phyloP scores from a whole-genome alignment of 2,329 filamentous ascomycete genomes.

The Didymella exigua region DNA sequence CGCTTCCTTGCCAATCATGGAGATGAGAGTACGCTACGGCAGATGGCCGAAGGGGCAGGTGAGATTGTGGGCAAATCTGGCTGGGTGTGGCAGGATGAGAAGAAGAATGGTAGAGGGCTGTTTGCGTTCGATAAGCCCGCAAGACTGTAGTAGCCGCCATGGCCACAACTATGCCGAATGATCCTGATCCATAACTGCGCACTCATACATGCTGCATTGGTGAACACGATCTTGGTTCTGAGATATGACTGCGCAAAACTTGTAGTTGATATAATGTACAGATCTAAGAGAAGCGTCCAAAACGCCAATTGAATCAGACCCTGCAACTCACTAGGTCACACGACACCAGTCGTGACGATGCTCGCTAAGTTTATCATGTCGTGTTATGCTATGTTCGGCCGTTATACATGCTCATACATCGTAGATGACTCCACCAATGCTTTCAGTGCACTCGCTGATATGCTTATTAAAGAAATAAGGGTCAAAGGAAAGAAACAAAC shows the following conservation, averaged over 20 bases:
- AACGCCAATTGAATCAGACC: constrained; percentile 1
- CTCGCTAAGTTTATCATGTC: constrained; percentile 19
- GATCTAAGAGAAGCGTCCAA: background rate
- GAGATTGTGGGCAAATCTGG: constrained; percentile 59
- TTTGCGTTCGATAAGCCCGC: constrained; percentile 36
- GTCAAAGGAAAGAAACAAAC: background rate
- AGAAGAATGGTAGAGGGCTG: constrained; percentile 35
- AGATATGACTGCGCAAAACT: background rate
- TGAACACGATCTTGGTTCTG: background rate
- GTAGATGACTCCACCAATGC: constrained; percentile 13
- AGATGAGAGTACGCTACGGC: constrained; percentile 55
- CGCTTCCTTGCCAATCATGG: constrained; percentile 65
- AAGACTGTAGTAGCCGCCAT: background rate
- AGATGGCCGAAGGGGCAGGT: constrained; percentile 50
- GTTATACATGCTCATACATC: constrained; percentile 15
- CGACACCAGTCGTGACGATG: constrained; percentile 3
- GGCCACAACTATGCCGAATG: background rate
- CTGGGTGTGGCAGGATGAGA: constrained; percentile 48
- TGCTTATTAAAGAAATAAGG: constrained; percentile 12
- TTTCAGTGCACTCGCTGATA: constrained; percentile 7
- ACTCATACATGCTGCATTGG: background rate
- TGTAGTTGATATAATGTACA: constrained; percentile 10
- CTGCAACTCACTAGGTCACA: constrained; percentile 3
- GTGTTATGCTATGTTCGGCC: constrained; percentile 14
- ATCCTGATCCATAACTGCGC: background rate